Percentiles rank a stretch among this genome's conserved stretches.
Conservation (phyloP, 2,329 filamentous ascomycete species). For the Zasmidium cellare region DNA sequence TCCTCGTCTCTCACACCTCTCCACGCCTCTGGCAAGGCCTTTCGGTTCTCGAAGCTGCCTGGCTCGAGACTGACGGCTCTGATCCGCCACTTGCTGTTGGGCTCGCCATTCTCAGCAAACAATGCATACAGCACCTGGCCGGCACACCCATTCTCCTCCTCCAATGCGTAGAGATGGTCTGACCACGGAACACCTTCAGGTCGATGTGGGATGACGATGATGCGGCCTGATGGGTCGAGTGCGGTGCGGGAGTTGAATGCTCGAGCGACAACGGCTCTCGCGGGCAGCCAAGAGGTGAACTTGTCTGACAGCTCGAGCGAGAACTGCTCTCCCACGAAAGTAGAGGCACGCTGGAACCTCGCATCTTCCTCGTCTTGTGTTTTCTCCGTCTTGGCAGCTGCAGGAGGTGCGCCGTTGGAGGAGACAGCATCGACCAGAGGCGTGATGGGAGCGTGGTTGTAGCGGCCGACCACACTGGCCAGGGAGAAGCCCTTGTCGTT, state of each 20-base stretch:
- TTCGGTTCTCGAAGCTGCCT: slow-evolving; percentile 88
- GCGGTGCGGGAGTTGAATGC: slow-evolving; percentile 69
- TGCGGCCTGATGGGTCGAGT: slow-evolving; percentile 73
- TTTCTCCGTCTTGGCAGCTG: slow-evolving; percentile 36
- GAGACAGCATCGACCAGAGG: slow-evolving; percentile 20
- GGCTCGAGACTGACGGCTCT: slow-evolving; percentile 84
- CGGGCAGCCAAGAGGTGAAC: slow-evolving; percentile 78
- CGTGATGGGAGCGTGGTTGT: slow-evolving; percentile 61
- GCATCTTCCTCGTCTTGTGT: slow-evolving; percentile 74
- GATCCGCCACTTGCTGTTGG: slow-evolving; percentile 85
- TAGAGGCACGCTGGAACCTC: slow-evolving; percentile 74
- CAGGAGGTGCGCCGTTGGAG: slow-evolving; percentile 21
- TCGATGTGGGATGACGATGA: slow-evolving; percentile 67
- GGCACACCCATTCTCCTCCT: slow-evolving; percentile 56
- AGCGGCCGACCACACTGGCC: slow-evolving; percentile 81
- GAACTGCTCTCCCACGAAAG: slow-evolving; percentile 88
- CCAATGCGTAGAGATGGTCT: slow-evolving; percentile 88
- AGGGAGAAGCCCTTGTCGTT: slow-evolving; percentile 80
- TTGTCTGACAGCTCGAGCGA: slow-evolving; percentile 76
- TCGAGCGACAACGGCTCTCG: slow-evolving; percentile 72
- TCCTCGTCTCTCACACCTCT: slow-evolving; percentile 85
- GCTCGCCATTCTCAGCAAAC: slow-evolving; percentile 78
- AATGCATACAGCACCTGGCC: slow-evolving; percentile 77
- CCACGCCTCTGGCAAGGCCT: slow-evolving; percentile 88
- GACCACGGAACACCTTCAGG: slow-evolving; percentile 88